Percentiles rank a stretch among this genome's conserved stretches.
phyloP scores from a whole-genome alignment of 2,329 filamentous ascomycete genomes.

The Exophiala dermatitidis region DNA sequence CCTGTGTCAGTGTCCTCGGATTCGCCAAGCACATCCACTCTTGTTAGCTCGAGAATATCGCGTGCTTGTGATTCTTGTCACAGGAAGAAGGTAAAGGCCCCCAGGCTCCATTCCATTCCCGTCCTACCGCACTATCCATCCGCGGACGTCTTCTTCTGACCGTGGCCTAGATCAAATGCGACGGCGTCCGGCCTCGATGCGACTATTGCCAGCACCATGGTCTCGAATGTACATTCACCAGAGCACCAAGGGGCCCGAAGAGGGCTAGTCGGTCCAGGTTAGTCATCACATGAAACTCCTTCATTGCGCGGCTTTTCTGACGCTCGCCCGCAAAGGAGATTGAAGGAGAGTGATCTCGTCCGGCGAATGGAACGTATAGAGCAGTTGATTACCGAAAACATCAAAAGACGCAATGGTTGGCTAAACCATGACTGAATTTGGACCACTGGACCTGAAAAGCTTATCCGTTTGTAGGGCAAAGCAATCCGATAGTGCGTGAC shows the following conservation, averaged over 20 bases:
- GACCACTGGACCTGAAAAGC: background rate
- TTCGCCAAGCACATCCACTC: background rate
- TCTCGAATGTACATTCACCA: conserved; percentile 41
- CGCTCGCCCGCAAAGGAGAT: conserved; percentile 12
- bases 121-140: background rate
- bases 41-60: background rate
- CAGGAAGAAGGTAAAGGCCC: conserved; percentile 39
- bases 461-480: background rate
- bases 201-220: conserved; percentile 12
- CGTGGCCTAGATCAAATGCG: conserved; percentile 45
- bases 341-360: conserved; percentile 30
- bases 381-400: conserved; percentile 32
- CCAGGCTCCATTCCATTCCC: background rate
- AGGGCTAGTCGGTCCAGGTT: conserved; percentile 3
- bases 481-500: background rate
- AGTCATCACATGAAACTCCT: background rate
- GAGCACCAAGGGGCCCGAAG: conserved; percentile 29
- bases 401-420: conserved; percentile 16
- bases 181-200: conserved; percentile 8
- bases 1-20: background rate
- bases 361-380: conserved; percentile 39
- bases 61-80: conserved; percentile 46
- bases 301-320: background rate
- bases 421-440: background rate
- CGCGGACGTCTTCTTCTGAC: background rate